Conservation (phyloP, 768 basidiomycete genomes). For the Daedaleopsis sinensis region DNA sequence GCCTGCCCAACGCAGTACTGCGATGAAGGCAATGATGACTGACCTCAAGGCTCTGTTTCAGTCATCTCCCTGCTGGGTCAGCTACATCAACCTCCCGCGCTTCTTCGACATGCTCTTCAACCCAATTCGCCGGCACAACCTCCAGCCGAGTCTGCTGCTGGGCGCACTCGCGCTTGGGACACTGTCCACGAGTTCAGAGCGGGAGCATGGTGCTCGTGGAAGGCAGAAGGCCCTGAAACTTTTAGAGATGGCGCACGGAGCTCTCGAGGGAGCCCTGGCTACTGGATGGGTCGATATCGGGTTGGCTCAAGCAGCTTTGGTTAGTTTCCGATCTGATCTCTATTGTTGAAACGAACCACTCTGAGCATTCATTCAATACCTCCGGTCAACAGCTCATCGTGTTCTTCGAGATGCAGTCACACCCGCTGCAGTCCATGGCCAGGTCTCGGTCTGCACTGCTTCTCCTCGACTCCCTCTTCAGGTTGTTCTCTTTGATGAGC, state of each 20-base stretch:
- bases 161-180: constrained; percentile 43
- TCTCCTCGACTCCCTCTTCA: constrained; percentile 17
- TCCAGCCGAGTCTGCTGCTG: constrained; percentile 71
- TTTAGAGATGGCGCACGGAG: constrained; percentile 47
- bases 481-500: constrained; percentile 41
- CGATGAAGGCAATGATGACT: constrained; percentile 46
- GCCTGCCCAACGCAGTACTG: constrained; percentile 44
- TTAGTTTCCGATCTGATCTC: background rate
- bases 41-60: constrained; percentile 70
- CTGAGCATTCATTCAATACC: background rate
- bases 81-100: constrained; percentile 69
- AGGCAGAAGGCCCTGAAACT: constrained; percentile 47
- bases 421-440: constrained; percentile 1
- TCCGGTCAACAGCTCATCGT: constrained; percentile 13
- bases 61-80: constrained; percentile 69
- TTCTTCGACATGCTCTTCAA: constrained; percentile 65
- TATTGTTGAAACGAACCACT: background rate
- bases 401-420: constrained; percentile 17
- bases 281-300: constrained; percentile 48
- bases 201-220: constrained; percentile 7
- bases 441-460: constrained; percentile 11
- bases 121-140: constrained; percentile 47
- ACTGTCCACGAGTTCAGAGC: constrained; percentile 10
- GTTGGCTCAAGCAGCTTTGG: constrained; percentile 15
- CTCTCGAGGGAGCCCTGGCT: constrained; percentile 62